phyloP scores from a whole-genome alignment of 2,329 filamentous ascomycete species.

The Berkeleyomyces rouxiae region DNA sequence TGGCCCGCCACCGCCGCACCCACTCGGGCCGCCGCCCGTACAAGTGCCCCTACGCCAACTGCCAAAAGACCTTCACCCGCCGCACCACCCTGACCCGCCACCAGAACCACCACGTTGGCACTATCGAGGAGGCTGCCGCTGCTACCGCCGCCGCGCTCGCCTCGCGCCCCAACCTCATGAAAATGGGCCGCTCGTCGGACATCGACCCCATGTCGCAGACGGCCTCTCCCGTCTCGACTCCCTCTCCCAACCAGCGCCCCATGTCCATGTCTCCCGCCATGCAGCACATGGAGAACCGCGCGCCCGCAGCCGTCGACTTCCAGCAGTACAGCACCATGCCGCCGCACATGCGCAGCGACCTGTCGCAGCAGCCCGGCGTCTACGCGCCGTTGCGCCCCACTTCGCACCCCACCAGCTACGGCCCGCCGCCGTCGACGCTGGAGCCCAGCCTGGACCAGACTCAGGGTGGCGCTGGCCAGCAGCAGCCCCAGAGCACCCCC shows the following conservation, averaged over 20 bases:
- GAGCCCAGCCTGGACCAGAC: slow-evolving; percentile 66
- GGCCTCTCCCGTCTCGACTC: slow-evolving; percentile 60
- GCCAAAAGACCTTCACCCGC: slow-evolving; percentile 95
- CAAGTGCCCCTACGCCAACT: slow-evolving; percentile 93
- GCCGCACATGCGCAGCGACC: slow-evolving; percentile 62
- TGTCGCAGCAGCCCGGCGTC: slow-evolving; percentile 51
- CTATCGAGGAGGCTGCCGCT: slow-evolving; percentile 80
- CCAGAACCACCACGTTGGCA: slow-evolving; percentile 89
- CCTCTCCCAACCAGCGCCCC: slow-evolving; percentile 64
- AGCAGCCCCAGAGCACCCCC: slow-evolving; percentile 43
- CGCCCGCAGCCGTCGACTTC: slow-evolving; percentile 31
- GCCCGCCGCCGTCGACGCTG: slow-evolving; percentile 58
- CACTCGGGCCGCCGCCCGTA: slow-evolving; percentile 93
- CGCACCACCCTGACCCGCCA: slow-evolving; percentile 89
- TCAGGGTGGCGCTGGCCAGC: slow-evolving; percentile 25
- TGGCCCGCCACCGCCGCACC: slow-evolving; percentile 84
- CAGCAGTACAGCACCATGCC: slow-evolving; percentile 61
- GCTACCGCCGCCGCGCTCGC: slow-evolving; percentile 78
- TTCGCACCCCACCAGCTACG: slow-evolving; percentile 70
- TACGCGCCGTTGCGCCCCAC: slow-evolving; percentile 52
- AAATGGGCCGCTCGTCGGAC: slow-evolving; percentile 40
- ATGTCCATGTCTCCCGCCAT: slow-evolving; percentile 65
- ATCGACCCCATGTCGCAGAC: slow-evolving; percentile 55
- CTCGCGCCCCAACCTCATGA: slow-evolving; percentile 26
- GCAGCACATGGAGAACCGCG: slow-evolving; percentile 26